Base-by-base conservation (phyloP, 208 protist genomes). In the Lotmaria passim region DNA sequence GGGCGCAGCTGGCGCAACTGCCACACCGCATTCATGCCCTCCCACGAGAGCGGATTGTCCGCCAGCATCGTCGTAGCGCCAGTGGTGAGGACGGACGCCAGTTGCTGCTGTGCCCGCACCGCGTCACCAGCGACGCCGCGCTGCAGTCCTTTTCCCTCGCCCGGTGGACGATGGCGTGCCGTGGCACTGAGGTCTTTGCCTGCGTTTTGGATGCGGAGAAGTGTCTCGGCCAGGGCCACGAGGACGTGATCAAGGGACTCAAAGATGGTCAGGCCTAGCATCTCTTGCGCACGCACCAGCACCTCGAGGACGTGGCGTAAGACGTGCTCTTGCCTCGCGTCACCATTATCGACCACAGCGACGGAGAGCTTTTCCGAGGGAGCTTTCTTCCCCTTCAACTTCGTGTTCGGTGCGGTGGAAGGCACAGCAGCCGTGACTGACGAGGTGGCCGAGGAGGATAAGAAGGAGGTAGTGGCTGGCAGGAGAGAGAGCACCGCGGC, bases 191-290 rank as follows among this genome's bases (percentile, higher is more conserved):
- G 14, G 21, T 44, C 34, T 28, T 10, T 19, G 11, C 44, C 33
- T 31, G 58, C 33, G 38, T 46, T 38, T 14, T 79, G 52, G 47
- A 74, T 67, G n/a, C 67, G 68, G 31, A 79, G 59, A 14, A 79
- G 60, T 23, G 47, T 52, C 44, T 56, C 53, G 0, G 58, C 58
- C 5, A 67, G 23, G 55, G 58, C 24, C 3, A 70, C 67, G 14
- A 75, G 55, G 12, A 74, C 23, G 56, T 74, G 74, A 12, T 70
- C 38, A 39, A 76, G 44, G 1, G 71, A 62, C 62, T 80, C 79
- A 39, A 80, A 56, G 14, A 78, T n/a, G 30, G 21, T 28, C 7
- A 59, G 36, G 4, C 69, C 73, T 33, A 84, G 28, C 44, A 55
- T 46, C 39, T 28, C 23, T 53, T 69, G 65, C 28, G 67, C 63